Conservation (phyloP, 768 basidiomycete genomes). For the Ramaria sp. region DNA sequence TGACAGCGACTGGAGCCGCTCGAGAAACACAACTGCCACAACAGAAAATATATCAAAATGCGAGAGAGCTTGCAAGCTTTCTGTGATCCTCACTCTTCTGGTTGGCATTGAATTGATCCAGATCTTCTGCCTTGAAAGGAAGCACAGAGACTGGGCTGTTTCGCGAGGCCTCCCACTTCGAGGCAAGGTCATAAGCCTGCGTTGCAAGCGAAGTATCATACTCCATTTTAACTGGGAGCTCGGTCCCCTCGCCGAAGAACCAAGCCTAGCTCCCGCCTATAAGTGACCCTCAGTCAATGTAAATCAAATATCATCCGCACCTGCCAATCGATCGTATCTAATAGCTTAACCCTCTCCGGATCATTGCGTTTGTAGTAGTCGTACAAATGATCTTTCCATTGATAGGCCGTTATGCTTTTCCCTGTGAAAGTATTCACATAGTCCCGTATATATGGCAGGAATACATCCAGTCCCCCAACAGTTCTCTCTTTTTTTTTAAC, state of each 20-base stretch:
- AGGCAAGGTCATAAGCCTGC: constrained; percentile 61
- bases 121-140: constrained; percentile 47
- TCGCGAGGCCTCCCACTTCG: constrained; percentile 62
- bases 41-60: background rate
- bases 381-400: constrained; percentile 79
- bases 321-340: constrained; percentile 71
- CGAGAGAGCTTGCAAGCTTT: background rate
- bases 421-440: constrained; percentile 78
- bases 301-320: constrained; percentile 28
- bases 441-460: constrained; percentile 75
- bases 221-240: constrained; percentile 62
- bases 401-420: constrained; percentile 69
- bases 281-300: background rate
- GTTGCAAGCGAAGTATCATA: constrained; percentile 68
- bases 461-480: constrained; percentile 73
- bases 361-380: constrained; percentile 52
- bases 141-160: constrained; percentile 30
- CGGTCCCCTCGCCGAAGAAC: constrained; percentile 70
- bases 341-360: constrained; percentile 47
- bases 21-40: constrained; percentile 67
- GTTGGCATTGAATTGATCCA: constrained; percentile 56
- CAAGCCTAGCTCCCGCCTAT: constrained; percentile 40
- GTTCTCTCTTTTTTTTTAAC: constrained; percentile 39
- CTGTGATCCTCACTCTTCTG: constrained; percentile 50
- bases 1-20: constrained; percentile 54